These are phyloP conservation scores for Aspergillus nidulans DNA, from an alignment of 495 filamentous ascomycete genomes.

Conservation along the genomic window DNA sequence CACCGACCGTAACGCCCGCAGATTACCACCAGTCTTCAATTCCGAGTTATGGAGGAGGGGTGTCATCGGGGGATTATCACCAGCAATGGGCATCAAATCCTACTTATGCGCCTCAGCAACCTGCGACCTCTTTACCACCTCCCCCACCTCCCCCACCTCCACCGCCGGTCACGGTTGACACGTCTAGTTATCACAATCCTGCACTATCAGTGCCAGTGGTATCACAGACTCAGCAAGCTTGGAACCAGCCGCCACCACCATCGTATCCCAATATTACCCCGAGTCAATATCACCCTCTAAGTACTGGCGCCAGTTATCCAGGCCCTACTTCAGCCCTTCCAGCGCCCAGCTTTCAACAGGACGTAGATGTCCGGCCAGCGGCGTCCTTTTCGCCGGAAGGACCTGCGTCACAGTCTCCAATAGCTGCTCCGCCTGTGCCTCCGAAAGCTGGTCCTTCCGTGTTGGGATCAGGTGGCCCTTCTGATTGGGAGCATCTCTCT, in stretches of 20 bases:
- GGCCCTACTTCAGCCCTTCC: background rate
- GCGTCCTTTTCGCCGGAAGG: background rate
- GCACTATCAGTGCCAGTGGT: background rate
- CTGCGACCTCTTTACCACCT: constrained; percentile 10
- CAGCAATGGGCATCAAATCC: constrained; percentile 22
- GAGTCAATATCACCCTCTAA: constrained; percentile 12
- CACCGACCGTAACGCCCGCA: constrained; percentile 12
- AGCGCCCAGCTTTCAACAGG: background rate
- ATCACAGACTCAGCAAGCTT: constrained; percentile 23
- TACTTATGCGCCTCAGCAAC: constrained; percentile 23
- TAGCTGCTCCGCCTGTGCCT: constrained; percentile 19
- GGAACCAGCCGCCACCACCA: constrained; percentile 17
- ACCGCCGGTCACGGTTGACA: constrained; percentile 18
- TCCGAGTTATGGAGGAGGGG: constrained; percentile 15
- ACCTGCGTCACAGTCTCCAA: constrained; percentile 13
- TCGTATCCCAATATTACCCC: constrained; percentile 7
- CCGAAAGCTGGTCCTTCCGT: constrained; percentile 34
- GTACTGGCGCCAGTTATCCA: background rate
- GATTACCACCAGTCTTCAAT: constrained; percentile 13
- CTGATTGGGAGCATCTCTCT: constrained; percentile 58
- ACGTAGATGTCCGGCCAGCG: background rate
- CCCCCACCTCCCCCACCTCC: constrained; percentile 38
- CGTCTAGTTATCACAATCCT: constrained; percentile 23
- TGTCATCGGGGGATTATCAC: constrained; percentile 15
- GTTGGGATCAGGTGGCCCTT: constrained; percentile 50